Base-by-base conservation (phyloP, 2,329 filamentous ascomycete species). In the Fusarium chlamydosporum region DNA sequence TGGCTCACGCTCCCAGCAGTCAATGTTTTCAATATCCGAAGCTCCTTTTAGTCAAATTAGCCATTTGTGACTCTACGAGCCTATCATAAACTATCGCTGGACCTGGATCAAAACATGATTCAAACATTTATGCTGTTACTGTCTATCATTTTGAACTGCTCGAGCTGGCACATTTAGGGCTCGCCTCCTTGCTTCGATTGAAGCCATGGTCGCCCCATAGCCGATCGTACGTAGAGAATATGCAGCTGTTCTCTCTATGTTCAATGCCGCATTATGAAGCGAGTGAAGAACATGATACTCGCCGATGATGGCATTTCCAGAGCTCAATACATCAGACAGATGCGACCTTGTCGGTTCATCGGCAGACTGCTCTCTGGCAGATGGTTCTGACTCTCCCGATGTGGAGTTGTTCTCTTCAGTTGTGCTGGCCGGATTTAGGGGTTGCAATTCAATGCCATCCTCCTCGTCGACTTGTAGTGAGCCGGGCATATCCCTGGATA, bases 211-310 rank as follows among this genome's bases (percentile, higher is more conserved):
- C 13, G 84, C 83, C 26, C 83, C 84, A 71, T 87, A 88, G 43
- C 86, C 80, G 46, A 88, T 77, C n/a, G 82, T 83, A 67, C 84
- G 84, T 23, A 88, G 75, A 15, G 85, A 83, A 65, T 84, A 83
- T 2, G 84, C 83, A 7, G 85, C 82, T 26, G 82, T 82, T 46
- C 77, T 79, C 70, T 84, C 81, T 11, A 81, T 78, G 55, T 83
- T 82, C 43, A 81, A 79, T 41, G 82, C 82, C 8, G 85, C 83
- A 26, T 79, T 81, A 37, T 79, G 79, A 10, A 88, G 76, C 3
- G 85, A 82, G 51, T 84, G 80, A 7, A 85, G 68, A 27, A 88
- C 77, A 67, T 88, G 82, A 60, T 87, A 87, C 57, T 86, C 84
- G 56, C 82, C 82, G 35, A 88, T 74, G 7, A 87, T 74, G 16